A percentile compares a stretch with the other conserved stretches of the same genome.
phyloP scores from a whole-genome alignment of 2,329 filamentous ascomycete species.

The Diaporthe citri region DNA sequence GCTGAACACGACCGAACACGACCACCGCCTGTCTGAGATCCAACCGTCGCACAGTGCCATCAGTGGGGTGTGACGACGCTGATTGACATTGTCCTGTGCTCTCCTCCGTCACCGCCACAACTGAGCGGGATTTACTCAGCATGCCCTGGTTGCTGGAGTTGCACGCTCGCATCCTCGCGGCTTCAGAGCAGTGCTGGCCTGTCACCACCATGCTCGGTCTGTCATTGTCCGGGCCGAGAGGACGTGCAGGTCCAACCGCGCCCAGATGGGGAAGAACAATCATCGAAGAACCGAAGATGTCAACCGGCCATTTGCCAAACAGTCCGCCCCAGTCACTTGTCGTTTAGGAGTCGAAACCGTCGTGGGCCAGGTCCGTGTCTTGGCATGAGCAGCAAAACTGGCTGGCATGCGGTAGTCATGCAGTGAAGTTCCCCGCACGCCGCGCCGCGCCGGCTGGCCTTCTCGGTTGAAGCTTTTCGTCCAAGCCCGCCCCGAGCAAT shows the following conservation, averaged over 20 bases:
- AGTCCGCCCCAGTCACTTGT: background rate
- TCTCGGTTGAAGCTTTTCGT: conserved; percentile 18
- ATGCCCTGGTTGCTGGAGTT: background rate
- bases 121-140: background rate
- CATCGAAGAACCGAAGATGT: background rate
- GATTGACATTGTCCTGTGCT: background rate
- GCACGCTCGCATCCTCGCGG: background rate
- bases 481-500: conserved; percentile 12
- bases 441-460: conserved; percentile 10
- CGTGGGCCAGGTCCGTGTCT: background rate
- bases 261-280: background rate
- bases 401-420: background rate
- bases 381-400: background rate
- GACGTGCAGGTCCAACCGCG: background rate
- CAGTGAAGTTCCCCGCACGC: conserved; percentile 1
- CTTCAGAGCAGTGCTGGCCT: background rate
- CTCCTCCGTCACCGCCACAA: conserved; percentile 20
- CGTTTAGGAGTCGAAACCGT: background rate
- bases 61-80: conserved; percentile 1
- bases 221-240: background rate
- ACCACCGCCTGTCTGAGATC: conserved; percentile 38
- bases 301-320: background rate
- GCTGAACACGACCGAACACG: conserved; percentile 22
- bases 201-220: background rate
- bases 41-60: conserved; percentile 27